These are phyloP conservation scores for Paraurostyla sp. DNA, from an alignment of 73 alveolate genomes.

Conservation along the genomic window DNA sequence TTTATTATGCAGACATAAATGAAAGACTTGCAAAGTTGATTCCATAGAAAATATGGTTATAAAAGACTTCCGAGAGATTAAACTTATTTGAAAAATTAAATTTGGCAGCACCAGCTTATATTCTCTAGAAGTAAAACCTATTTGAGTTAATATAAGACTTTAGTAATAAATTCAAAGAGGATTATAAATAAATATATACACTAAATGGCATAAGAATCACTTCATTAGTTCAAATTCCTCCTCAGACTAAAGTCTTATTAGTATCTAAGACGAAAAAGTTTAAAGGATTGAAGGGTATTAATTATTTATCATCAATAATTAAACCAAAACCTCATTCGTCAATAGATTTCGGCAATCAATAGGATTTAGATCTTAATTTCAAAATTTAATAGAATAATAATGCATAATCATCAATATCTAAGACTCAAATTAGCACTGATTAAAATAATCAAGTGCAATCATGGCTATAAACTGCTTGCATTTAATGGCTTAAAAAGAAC, in stretches of 20 bases:
- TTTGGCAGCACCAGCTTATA: too few relatives aligned
- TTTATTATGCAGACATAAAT: conserved; percentile 21
- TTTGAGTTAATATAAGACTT: too few relatives aligned
- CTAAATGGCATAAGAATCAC: conserved; percentile 23
- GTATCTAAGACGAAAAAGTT: background rate
- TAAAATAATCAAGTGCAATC: background rate
- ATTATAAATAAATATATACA: background rate
- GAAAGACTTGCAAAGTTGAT: background rate
- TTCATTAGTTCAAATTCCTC: conserved; percentile 3
- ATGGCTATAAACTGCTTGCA: conserved; percentile 14
- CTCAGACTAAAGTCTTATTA: background rate
- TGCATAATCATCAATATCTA: too few relatives aligned
- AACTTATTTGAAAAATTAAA: too few relatives aligned
- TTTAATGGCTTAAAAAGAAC: conserved; percentile 7
- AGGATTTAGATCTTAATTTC: too few relatives aligned
- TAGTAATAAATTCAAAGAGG: background rate
- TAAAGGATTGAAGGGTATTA: conserved; percentile 19
- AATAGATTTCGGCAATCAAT: too few relatives aligned
- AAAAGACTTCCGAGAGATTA: too few relatives aligned
- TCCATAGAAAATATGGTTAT: conserved; percentile 30
- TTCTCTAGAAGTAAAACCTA: too few relatives aligned
- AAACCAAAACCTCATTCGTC: background rate
- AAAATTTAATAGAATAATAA: too few relatives aligned
- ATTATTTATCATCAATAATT: background rate
- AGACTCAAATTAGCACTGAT: too few relatives aligned